Evolutionary conservation across 495 filamentous ascomycete species (phyloP).

Genomic region (Aspergillus bertholletiae): DNA sequence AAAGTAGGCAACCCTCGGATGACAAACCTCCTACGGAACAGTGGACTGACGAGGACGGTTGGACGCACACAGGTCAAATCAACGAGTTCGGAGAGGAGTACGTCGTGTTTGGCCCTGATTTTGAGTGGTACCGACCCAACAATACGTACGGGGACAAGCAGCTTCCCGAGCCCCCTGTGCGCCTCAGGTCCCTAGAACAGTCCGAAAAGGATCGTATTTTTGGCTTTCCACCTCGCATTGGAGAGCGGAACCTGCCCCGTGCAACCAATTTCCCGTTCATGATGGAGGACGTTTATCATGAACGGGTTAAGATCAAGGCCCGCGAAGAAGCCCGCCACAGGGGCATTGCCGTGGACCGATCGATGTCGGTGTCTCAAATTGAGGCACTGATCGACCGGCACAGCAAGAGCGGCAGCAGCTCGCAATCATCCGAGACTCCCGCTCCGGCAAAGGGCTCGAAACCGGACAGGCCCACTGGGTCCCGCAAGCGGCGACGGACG

Average conservation of each 20-base stretch:
- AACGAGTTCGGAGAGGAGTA: slow-evolving; percentile 36
- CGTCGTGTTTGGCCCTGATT: slow-evolving; percentile 19
- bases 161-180: slow-evolving; percentile 31
- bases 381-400: slow-evolving; percentile 12
- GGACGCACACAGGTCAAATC: slow-evolving; percentile 30
- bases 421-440: not conserved
- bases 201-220: slow-evolving; percentile 27
- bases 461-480: not conserved
- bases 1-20: slow-evolving; percentile 15
- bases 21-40: slow-evolving; percentile 16
- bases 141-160: slow-evolving; percentile 27
- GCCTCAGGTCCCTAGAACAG: slow-evolving; percentile 26
- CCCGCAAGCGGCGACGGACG: slow-evolving; percentile 16
- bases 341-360: slow-evolving; percentile 13
- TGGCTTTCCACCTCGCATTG: slow-evolving; percentile 39
- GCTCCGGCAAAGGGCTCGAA: not conserved
- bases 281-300: slow-evolving; percentile 16
- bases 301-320: slow-evolving; percentile 16
- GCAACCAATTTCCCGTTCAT: slow-evolving; percentile 10
- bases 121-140: slow-evolving; percentile 25
- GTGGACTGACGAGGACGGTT: slow-evolving; percentile 27
- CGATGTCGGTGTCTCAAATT: slow-evolving; percentile 13
- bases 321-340: slow-evolving; percentile 15
- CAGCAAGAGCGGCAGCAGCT: not conserved
- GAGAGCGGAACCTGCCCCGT: slow-evolving; percentile 35